Base-by-base conservation (phyloP, 192 early-diverging fungal genomes). In the Spizellomyces punctatus region DNA sequence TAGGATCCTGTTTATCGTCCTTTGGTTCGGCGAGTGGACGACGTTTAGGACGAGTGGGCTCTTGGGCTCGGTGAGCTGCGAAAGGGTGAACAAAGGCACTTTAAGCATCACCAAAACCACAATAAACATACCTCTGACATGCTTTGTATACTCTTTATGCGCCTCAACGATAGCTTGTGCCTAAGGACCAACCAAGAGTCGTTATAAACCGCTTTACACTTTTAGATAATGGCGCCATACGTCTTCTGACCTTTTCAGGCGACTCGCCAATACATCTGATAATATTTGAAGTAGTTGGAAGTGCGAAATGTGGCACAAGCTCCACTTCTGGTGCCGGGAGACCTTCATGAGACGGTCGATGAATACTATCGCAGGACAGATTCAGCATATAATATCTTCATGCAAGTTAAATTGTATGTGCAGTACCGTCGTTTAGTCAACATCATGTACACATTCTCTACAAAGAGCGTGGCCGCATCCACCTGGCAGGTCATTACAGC, bases 201-300 rank as follows among this genome's bases (percentile, higher is more conserved):
- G 41, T 65, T 10, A n/a, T 1, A 42, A 2, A 0, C 12, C 21
- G 16, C 12, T 65, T 46, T 47, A 16, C 47, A 2, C 42, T 46
- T 36, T 46, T 9, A 42, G 22, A 42, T 42, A n/a, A 21, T 44
- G 41, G 41, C 66, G 49, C 14, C 6, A 4, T 22, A 44, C 17
- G 36, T 16, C 52, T 7, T 56, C 36, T 10, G 65, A 73, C 82
- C 76, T 79, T 78, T 5, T 58, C 69, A 6, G 82, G 73, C 14
- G 65, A 66, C 19, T 57, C 75, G 9, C 58, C 54, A 44, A 76
- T 43, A n/a, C 41, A 50, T 16, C 76, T 74, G 12, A 84, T 78
- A 16, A 80, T 70, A n/a, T 77, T 76, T 1, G 73, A 41, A 6
- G 82, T 81, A 3, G 82, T 84, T 19, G 82, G 82, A 9, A 84